Conservation (phyloP, 257 asterid genomes). For the Nyctanthes arbortristis region DNA sequence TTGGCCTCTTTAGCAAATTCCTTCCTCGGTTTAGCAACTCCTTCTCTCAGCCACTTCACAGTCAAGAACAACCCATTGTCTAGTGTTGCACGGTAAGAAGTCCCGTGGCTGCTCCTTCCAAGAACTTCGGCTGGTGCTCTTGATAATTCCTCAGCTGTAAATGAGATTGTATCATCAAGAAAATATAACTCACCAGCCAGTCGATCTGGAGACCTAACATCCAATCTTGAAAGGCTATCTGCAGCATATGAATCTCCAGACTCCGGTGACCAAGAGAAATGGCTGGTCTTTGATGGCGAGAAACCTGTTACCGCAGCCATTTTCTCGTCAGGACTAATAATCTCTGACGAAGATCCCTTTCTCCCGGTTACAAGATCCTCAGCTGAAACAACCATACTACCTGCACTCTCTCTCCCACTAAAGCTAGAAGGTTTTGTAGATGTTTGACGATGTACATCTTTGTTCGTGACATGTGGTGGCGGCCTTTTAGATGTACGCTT, state of each 20-base stretch:
- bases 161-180: slow-evolving; percentile 83
- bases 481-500: slow-evolving; percentile 48
- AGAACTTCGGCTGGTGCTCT: slow-evolving; percentile 97
- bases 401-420: slow-evolving; percentile 45
- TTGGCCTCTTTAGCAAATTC: slow-evolving; percentile 97
- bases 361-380: slow-evolving; percentile 63
- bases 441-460: slow-evolving; percentile 46
- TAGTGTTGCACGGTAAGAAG: slow-evolving; percentile 82
- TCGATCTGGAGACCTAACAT: slow-evolving; percentile 80
- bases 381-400: slow-evolving; percentile 64
- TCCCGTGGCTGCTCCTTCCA: slow-evolving; percentile 97
- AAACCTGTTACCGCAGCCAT: slow-evolving; percentile 63
- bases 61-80: slow-evolving; percentile 86
- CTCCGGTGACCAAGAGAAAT: slow-evolving; percentile 90
- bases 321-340: slow-evolving; percentile 76
- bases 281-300: slow-evolving; percentile 87
- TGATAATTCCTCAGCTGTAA: slow-evolving; percentile 85
- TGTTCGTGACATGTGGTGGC: slow-evolving; percentile 44
- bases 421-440: slow-evolving; percentile 55
- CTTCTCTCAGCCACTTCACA: slow-evolving; percentile 98
- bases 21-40: slow-evolving; percentile 94
- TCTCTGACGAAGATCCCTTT: slow-evolving; percentile 67
- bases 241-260: slow-evolving; percentile 78
- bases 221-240: slow-evolving; percentile 76
- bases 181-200: slow-evolving; percentile 91